phyloP scores from a whole-genome alignment of 345 rosid genomes.

The Durio zibethinus region DNA sequence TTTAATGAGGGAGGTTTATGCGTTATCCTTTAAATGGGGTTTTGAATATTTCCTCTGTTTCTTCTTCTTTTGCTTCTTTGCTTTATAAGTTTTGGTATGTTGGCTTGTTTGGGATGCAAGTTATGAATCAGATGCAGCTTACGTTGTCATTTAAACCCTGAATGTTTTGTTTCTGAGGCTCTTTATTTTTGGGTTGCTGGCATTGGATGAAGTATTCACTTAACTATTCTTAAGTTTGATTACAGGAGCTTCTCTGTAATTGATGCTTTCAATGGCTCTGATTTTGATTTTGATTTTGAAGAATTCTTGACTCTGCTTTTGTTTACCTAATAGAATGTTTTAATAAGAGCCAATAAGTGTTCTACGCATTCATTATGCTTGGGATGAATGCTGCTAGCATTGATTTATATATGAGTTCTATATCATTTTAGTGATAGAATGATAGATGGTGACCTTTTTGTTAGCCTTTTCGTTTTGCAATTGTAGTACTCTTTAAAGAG shows the following conservation, averaged over 20 bases:
- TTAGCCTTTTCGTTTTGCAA: background rate
- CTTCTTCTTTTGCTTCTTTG: background rate
- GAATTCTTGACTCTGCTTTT: background rate
- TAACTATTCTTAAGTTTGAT: background rate
- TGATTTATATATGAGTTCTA: background rate
- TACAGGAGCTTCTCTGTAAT: background rate
- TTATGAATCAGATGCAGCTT: conserved; percentile 9
- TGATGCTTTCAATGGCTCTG: background rate
- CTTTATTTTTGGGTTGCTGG: background rate
- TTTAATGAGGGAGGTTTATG: conserved; percentile 1
- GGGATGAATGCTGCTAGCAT: background rate
- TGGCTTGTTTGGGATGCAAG: background rate
- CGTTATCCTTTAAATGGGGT: background rate
- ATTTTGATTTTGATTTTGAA: no score
- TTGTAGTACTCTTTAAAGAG: background rate
- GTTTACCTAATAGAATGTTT: background rate
- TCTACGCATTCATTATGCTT: background rate
- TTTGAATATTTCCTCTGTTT: background rate
- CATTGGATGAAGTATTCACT: background rate
- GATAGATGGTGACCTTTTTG: background rate
- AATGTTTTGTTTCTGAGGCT: background rate
- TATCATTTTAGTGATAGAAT: background rate
- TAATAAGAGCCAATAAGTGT: background rate
- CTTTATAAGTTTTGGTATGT: background rate
- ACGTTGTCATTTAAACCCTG: background rate